Evolutionary conservation across 169 alveolate species (phyloP).

Genomic region (Haemoproteus tartakovskyi): DNA sequence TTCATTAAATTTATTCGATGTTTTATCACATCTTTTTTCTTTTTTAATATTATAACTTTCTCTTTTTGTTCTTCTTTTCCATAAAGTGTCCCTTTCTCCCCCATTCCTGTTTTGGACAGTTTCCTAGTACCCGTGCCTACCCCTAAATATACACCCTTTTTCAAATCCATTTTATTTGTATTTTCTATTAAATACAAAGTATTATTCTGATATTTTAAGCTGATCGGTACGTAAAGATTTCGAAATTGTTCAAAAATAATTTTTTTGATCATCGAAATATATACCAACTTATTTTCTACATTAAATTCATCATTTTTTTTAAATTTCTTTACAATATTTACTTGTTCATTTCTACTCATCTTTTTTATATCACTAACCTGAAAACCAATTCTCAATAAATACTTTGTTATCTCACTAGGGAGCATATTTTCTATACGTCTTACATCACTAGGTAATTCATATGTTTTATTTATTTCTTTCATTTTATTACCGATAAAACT

Average conservation of each 20-base stretch:
- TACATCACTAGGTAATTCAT: background rate
- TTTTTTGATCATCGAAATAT: conserved; percentile 37
- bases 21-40: conserved; percentile 1
- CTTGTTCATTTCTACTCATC: conserved; percentile 28
- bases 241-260: conserved; percentile 25
- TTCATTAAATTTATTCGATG: conserved; percentile 11
- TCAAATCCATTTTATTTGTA: no score
- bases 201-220: conserved; percentile 25
- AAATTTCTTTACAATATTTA: conserved; percentile 5
- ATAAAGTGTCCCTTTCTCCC: no score
- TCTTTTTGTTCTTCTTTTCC: background rate
- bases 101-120: no score
- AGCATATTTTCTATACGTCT: background rate
- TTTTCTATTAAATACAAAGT: conserved; percentile 13
- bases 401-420: conserved; percentile 6
- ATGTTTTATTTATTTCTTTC: no score
- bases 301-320: conserved; percentile 7
- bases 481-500: no score
- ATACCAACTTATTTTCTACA: conserved; percentile 5
- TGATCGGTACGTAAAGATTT: conserved; percentile 15
- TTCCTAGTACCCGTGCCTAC: no score
- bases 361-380: conserved; percentile 1
- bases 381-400: conserved; percentile 4
- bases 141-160: no score
- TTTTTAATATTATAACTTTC: background rate